These are phyloP conservation scores for Cyathus striatus DNA, from an alignment of 768 basidiomycete genomes.

Conservation along the genomic window DNA sequence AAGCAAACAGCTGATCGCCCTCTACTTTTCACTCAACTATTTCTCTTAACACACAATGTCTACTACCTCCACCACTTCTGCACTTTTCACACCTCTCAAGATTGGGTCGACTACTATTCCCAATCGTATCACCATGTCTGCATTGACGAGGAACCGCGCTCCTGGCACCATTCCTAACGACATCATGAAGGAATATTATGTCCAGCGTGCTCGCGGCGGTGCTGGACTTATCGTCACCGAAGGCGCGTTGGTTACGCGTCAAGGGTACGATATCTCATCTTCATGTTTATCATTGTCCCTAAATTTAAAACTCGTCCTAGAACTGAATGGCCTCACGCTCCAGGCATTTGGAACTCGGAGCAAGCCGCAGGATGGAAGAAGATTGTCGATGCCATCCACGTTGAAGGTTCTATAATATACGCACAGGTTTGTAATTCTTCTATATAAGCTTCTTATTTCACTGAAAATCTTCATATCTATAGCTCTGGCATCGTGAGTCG, in stretches of 20 bases:
- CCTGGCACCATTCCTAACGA: slow-evolving; percentile 30
- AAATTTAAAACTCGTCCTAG: slow-evolving; percentile 14
- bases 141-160: slow-evolving; percentile 36
- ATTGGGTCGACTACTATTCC: slow-evolving; percentile 28
- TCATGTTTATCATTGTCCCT: not conserved
- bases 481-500: slow-evolving; percentile 32
- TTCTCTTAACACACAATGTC: slow-evolving; percentile 1
- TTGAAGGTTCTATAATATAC: slow-evolving; percentile 37
- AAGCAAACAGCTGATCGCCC: no score
- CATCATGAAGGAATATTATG: slow-evolving; percentile 34
- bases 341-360: slow-evolving; percentile 41
- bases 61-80: not conserved
- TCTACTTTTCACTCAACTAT: no score
- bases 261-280: slow-evolving; percentile 26
- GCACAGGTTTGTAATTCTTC: slow-evolving; percentile 29
- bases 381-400: slow-evolving; percentile 42
- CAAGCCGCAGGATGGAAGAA: slow-evolving; percentile 41
- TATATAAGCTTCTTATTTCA: not conserved
- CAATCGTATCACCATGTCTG: slow-evolving; percentile 35
- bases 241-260: slow-evolving; percentile 31
- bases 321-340: slow-evolving; percentile 37
- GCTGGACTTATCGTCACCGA: slow-evolving; percentile 36
- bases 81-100: slow-evolving; percentile 25
- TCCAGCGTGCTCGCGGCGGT: slow-evolving; percentile 28
- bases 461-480: not conserved